Base-by-base conservation (phyloP, 2,329 filamentous ascomycete genomes). In the Aureobasidium sp. region DNA sequence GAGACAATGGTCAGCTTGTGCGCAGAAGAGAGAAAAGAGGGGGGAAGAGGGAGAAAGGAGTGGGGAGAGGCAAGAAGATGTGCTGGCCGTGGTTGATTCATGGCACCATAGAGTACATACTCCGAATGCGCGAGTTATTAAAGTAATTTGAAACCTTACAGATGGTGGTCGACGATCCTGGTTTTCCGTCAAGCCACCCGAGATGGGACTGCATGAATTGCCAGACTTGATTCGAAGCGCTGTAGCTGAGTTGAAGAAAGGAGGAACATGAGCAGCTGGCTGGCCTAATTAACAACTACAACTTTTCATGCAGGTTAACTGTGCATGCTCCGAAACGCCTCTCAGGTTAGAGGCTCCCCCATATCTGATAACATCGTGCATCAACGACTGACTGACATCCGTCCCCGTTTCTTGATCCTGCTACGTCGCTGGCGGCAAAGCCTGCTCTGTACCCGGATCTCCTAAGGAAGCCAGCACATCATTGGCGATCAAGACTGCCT, bases 131-230 rank as follows among this genome's bases (percentile, higher is more conserved):
- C 48, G 39, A 44, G 13, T 48, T 60, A 50, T 39, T 60, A 48
- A 60, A 47, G 43, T 50, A 36, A 60, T 24, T 9, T 37, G 39
- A 44, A 56, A 44, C 39, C 52, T 46, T 44, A 37, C 34, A 37
- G 34, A 27, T 27, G 57, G 57, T 43, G 57, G 20, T 20, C 20
- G 20, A 20, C 20, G 20, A 60, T 60, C 57, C 55, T 59, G 5
- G 43, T 29, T 59, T 59, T 59, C 55, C 51, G 55, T 24, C 32
- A 44, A 60, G 57, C 57, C 57, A 60, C 44, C 57, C 44, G 46
- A 51, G 39, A 15, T 48, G 57, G 51, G 34, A 51, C 34, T 39
- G 55, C 29, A 59, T 39, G 55, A 59, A 39, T 34, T 59, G 29
- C 32, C 32, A 47, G 37, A 59, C 41, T 48, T 34, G 55, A 59